Evolutionary conservation across 1,284 basidiomycete species (phyloP), one percentile per base, ranked within the genome.

Genomic region (Fomitopsis pinicola): DNA sequence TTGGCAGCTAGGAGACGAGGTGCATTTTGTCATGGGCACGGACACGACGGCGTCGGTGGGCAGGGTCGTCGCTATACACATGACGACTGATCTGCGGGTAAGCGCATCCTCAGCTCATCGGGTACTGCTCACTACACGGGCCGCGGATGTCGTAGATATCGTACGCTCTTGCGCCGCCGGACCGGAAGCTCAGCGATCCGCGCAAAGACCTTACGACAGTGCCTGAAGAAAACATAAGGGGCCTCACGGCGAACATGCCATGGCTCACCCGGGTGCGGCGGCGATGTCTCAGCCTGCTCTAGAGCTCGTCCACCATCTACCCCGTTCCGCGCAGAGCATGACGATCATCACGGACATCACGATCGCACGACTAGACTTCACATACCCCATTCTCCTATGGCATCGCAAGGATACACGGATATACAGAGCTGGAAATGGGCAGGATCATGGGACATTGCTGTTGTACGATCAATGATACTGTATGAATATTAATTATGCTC

Each of bases 51-150:
- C 28, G 17, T 14, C 22, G 15, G 52, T 59, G 6, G 58, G 58
- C 28, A 59, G 26, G 40, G 58, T 59, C 38, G 50, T 54, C 26
- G 52, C 58, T 1, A 59, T 59, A 48, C 58, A 59, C n/a, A 53
- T 59, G 50, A 44, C 58, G n/a, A 44, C 50, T 35, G 58, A 59
- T 46, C 40, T 55, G 17, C 58, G 48, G 26, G 58, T 59, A 15
- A 28, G 48, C n/a, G 50, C 50, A 38, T 54, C 46, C 19, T 38
- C 22, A 33, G 6, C 30, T 8, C 30, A 40, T 19, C 14, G 38
- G 9, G 14, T 14, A 15, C 38, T 15, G 38, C 38, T 40, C 9
- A 40, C 38, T 14, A 15, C 38, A 40, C 14, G 38, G 38, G 14
- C 14, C 14, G 38, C 38, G 8, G 5, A 30, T 54, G 52, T 30